Evolutionary conservation across 2,329 filamentous ascomycete species (phyloP).

Genomic region (Cladophialophora psammophila): DNA sequence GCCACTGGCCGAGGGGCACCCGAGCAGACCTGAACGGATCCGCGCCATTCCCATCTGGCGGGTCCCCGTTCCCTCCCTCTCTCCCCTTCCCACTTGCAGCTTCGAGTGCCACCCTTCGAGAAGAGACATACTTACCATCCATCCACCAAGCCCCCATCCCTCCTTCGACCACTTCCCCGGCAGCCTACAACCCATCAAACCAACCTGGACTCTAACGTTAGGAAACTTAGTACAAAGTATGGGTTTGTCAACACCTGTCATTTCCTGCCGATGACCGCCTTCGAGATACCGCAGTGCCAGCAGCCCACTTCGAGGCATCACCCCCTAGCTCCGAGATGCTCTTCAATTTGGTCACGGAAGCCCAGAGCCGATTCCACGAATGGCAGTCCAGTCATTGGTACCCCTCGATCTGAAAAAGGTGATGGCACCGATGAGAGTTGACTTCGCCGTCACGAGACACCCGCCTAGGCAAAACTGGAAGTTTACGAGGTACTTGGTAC

Average conservation of each 20-base stretch:
- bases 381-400: neutral
- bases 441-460: conserved; percentile 8
- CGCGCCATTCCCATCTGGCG: conserved; percentile 12
- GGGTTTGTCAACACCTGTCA: conserved; percentile 11
- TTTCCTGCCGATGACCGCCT: neutral
- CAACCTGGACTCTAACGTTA: conserved; percentile 17
- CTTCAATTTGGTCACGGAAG: conserved; percentile 3
- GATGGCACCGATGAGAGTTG: neutral
- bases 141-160: conserved; percentile 16
- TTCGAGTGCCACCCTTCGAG: conserved; percentile 23
- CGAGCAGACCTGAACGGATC: conserved; percentile 11
- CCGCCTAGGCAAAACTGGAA: neutral
- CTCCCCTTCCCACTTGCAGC: neutral
- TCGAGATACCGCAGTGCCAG: conserved; percentile 2
- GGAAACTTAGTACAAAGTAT: conserved; percentile 10
- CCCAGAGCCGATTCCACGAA: conserved; percentile 1
- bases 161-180: conserved; percentile 19
- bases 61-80: neutral
- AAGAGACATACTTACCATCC: conserved; percentile 7
- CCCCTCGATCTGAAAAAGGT: neutral
- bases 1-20: conserved; percentile 23
- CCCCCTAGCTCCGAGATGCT: conserved; percentile 11
- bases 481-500: neutral
- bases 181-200: conserved; percentile 19
- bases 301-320: conserved; percentile 13